Conservation (phyloP, 345 rosid species). For the Citropsis articulata region DNA sequence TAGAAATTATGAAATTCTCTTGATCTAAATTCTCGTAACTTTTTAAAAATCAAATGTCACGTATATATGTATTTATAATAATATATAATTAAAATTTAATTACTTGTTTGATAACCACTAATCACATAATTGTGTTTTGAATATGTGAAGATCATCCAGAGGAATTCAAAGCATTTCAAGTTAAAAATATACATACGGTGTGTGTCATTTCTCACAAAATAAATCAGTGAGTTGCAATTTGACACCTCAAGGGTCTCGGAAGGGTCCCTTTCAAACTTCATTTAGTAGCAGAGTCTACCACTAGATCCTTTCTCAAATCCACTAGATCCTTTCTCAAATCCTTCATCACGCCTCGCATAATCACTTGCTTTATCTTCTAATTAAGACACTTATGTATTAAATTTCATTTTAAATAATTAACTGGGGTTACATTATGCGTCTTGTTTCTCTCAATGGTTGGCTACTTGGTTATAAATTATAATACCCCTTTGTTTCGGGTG, state of each 20-base stretch:
- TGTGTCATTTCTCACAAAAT: no score
- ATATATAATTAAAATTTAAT: no score
- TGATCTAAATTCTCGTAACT: neutral
- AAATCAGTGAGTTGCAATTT: no score
- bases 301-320: constrained; percentile 25
- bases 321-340: constrained; percentile 27
- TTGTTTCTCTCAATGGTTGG: constrained; percentile 12
- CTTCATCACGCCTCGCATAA: constrained; percentile 31
- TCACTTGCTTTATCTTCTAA: constrained; percentile 8
- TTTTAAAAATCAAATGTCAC: neutral
- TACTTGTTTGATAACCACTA: neutral
- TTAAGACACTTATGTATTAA: neutral
- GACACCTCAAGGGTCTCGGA: neutral
- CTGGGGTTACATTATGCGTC: constrained; percentile 1
- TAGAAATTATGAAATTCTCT: neutral
- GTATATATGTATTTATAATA: neutral
- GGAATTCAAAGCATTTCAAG: no score
- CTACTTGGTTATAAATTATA: no score
- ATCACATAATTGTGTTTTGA: no score
- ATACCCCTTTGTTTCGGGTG: constrained; percentile 3
- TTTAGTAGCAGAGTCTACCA: constrained; percentile 30
- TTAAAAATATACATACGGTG: no score
- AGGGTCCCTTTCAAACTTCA: constrained; percentile 29
- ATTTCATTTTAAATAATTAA: no score
- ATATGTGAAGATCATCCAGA: no score